A percentile compares a stretch with the other conserved stretches of the same genome.
These are phyloP conservation scores for Alternaria ventricosa DNA, from an alignment of 2,329 filamentous ascomycete species.

Conservation along the genomic window DNA sequence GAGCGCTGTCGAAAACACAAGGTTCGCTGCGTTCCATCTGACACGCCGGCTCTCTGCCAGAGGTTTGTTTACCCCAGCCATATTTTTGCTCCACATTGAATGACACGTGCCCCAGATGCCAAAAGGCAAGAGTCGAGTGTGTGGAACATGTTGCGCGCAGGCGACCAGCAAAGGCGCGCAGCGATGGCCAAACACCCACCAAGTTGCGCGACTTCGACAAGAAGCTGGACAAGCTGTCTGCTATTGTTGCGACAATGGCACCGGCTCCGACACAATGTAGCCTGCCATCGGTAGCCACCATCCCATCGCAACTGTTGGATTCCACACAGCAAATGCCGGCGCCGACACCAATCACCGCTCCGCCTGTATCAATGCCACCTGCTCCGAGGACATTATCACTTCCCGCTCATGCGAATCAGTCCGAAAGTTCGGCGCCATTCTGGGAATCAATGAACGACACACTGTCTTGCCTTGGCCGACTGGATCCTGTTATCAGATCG, in stretches of 20 bases:
- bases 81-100: constrained; percentile 19
- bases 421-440: constrained; percentile 37
- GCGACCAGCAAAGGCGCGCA: constrained; percentile 42
- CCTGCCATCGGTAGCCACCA: constrained; percentile 30
- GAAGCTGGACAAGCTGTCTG: constrained; percentile 43
- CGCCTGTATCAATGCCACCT: constrained; percentile 22
- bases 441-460: constrained; percentile 46
- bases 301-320: constrained; percentile 35
- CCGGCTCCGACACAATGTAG: constrained; percentile 29
- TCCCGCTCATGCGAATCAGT: constrained; percentile 30
- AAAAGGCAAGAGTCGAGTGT: constrained; percentile 46
- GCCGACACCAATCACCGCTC: constrained; percentile 17
- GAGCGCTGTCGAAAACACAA: constrained; percentile 48
- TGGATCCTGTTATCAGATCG: constrained; percentile 43
- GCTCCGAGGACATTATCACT: constrained; percentile 26
- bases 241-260: constrained; percentile 39
- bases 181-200: constrained; percentile 34
- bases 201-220: constrained; percentile 44
- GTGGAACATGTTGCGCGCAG: constrained; percentile 47
- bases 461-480: constrained; percentile 35
- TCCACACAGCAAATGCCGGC: constrained; percentile 22
- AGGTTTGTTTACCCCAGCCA: constrained; percentile 32
- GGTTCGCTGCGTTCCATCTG: constrained; percentile 45
- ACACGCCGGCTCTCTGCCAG: constrained; percentile 40
- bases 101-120: constrained; percentile 46